Base-by-base conservation (phyloP, 1,139 yeast genomes). In the Saccharomycopsis crataegensis region DNA sequence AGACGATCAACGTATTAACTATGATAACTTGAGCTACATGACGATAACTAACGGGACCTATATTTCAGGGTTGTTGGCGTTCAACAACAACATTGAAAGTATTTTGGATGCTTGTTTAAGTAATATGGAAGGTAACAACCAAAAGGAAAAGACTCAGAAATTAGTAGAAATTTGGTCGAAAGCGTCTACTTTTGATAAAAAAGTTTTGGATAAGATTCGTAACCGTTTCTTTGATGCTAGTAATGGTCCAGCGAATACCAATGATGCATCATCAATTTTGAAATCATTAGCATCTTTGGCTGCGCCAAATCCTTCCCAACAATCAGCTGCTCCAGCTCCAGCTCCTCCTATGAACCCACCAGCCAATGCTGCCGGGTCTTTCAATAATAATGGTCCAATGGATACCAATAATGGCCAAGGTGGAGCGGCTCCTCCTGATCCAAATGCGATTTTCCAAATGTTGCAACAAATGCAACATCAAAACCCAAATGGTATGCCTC, bases 81-180 rank as follows among this genome's bases (percentile, higher is more conserved):
- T 71, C 43, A 60, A 70, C 12, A 62, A 62, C 48, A 58, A 65
- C 44, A 64, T 71, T 33, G 70, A 64, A 43, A 58, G 59, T 36
- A 51, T 70, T 37, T 62, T 70, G 61, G 64, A 61, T 41, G 69
- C 68, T 54, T 11, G 42, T 37, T 41, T 56, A 17, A 41, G 17
- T 34, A 12, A 49, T 17, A 16, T 41, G 11, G 28, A 28, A n/a
- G 66, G 59, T 55, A 74, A 59, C 55, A 74, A 78, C 51, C 82
- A 80, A 60, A 74, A 74, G 65, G 88, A 80, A 57, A 93, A 90
- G 68, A 80, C 90, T 61, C 75, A 82, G 64, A 91, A 90, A 69
- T 76, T 93, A 62, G 78, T 93, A 61, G 96, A 88, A 60, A 91
- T 93, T 63, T 93, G 99, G 99, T 89, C 83, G 63, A 81, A 89